Percentiles rank a stretch among this genome's conserved stretches.
Evolutionary conservation across 73 alveolate genomes (phyloP).

Genomic region (Tetrahymena elliotti): DNA sequence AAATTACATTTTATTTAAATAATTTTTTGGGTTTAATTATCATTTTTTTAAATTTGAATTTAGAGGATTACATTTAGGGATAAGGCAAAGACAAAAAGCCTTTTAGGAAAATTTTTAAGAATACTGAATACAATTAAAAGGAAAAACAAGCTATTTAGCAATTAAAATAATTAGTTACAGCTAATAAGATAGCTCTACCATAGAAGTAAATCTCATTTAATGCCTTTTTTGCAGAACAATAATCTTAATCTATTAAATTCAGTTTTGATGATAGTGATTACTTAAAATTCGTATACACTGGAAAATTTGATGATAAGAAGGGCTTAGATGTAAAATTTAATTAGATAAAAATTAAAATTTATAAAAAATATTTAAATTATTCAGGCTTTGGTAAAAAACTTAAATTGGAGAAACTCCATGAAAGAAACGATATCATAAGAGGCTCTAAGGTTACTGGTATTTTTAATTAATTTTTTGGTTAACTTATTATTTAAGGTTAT

Average conservation of each 20-base stretch:
- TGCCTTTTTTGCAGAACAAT: not conserved
- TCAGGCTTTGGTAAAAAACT: not conserved
- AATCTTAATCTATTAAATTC: not conserved
- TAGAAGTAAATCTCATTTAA: not conserved
- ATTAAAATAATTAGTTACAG: not conserved
- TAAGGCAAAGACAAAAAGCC: not conserved
- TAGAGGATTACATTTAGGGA: not conserved
- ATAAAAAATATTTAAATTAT: not conserved
- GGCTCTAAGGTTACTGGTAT: not conserved
- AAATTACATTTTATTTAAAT: not conserved
- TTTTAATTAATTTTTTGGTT: not conserved
- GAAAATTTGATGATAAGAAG: not conserved
- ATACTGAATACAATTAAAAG: not conserved
- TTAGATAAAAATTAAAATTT: not conserved
- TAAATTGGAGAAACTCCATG: not conserved
- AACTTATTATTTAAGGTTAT: not conserved
- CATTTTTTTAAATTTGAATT: not conserved
- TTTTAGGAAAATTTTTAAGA: not conserved
- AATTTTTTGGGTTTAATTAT: not conserved
- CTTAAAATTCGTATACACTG: not conserved
- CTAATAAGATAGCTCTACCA: not conserved
- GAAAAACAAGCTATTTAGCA: not conserved
- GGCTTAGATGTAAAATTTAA: not conserved
- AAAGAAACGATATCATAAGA: not conserved
- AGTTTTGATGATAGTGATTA: not conserved